Evolutionary conservation across 2,329 filamentous ascomycete species (phyloP).

Genomic region (Talaromyces sp.): DNA sequence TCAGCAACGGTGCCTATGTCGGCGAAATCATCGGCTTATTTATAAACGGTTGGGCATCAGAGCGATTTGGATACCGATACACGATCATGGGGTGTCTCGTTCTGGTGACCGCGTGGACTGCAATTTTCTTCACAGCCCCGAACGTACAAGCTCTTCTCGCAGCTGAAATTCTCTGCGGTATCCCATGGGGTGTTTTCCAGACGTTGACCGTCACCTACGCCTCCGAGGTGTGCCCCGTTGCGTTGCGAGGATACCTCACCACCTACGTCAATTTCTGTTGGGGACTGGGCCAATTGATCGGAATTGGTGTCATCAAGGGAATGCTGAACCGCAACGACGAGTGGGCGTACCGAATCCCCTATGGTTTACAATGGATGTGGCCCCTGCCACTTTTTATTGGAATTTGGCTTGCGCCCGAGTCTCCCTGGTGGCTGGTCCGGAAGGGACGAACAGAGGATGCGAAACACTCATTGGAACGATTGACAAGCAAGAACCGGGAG

Average conservation of each 20-base stretch:
- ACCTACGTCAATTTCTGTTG: constrained; percentile 53
- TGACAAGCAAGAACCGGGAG: constrained; percentile 55
- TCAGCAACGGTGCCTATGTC: constrained; percentile 48
- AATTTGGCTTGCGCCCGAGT: constrained; percentile 53
- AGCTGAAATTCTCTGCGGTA: constrained; percentile 55
- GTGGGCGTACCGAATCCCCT: constrained; percentile 58
- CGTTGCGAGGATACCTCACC: constrained; percentile 49
- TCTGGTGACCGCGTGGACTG: constrained; percentile 51
- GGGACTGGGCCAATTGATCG: constrained; percentile 55
- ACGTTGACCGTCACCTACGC: constrained; percentile 52
- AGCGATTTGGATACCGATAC: constrained; percentile 56
- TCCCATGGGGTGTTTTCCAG: constrained; percentile 57
- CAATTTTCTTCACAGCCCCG: constrained; percentile 56
- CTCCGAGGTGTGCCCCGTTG: constrained; percentile 51
- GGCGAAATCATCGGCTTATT: constrained; percentile 56
- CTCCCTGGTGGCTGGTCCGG: constrained; percentile 56
- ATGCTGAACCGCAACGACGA: constrained; percentile 51
- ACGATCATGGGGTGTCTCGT: constrained; percentile 53
- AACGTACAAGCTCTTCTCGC: constrained; percentile 52
- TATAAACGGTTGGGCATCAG: constrained; percentile 55
- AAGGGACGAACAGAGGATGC: constrained; percentile 51
- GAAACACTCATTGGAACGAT: constrained; percentile 44
- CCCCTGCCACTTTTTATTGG: constrained; percentile 53
- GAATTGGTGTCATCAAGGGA: constrained; percentile 53
- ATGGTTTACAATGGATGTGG: constrained; percentile 58